phyloP scores from a whole-genome alignment of 2,329 filamentous ascomycete genomes.

The Curvularia eragrostidis region DNA sequence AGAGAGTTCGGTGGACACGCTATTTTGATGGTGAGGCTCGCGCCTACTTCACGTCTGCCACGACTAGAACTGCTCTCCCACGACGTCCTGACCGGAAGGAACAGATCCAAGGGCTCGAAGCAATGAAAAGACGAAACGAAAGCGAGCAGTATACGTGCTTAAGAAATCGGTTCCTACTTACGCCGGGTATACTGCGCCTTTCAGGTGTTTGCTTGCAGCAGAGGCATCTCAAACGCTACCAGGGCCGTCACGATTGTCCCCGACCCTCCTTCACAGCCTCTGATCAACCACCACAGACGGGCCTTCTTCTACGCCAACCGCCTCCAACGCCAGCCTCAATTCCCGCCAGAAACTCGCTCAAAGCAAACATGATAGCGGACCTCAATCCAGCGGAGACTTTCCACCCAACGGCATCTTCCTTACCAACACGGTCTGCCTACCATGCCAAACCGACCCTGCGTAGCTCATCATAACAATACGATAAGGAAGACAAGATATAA shows the following conservation, averaged over 20 bases:
- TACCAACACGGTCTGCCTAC: not conserved
- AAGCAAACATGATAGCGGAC: conserved; percentile 2
- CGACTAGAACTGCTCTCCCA: conserved; percentile 10
- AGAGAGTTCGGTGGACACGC: conserved; percentile 9
- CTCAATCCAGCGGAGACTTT: conserved; percentile 2
- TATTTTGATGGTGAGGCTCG: conserved; percentile 16
- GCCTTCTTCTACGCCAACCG: not conserved
- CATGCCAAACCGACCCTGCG: conserved; percentile 15
- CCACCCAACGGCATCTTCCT: conserved; percentile 1
- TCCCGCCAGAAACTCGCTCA: not conserved
- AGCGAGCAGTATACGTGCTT: conserved; percentile 20
- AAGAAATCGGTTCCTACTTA: conserved; percentile 22
- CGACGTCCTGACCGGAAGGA: conserved; percentile 9
- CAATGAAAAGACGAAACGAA: conserved; percentile 18
- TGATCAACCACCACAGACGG: not conserved
- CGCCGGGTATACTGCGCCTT: conserved; percentile 3
- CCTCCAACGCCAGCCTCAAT: not conserved
- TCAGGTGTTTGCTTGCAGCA: not conserved
- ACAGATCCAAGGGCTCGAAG: conserved; percentile 6
- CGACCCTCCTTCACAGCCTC: not conserved
- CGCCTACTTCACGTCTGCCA: conserved; percentile 16
- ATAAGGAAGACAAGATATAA: conserved; percentile 17
- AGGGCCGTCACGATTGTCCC: conserved; percentile 1
- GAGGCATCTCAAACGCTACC: conserved; percentile 4
- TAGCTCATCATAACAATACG: conserved; percentile 33